Base-by-base conservation (phyloP, 371 early-diverging fungal genomes). In the Funneliformis caledonium region DNA sequence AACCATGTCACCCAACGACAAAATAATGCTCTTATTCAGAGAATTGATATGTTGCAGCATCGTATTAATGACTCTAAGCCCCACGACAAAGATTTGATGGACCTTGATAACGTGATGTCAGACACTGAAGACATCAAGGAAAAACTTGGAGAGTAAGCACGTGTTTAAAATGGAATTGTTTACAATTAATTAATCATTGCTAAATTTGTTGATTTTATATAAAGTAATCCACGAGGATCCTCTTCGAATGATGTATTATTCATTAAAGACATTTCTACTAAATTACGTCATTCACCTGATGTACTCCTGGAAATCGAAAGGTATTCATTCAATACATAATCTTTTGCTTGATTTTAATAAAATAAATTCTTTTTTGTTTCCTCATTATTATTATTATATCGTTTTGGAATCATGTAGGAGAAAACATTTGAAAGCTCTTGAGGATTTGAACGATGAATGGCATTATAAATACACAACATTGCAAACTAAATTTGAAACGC, bases 401-500 rank as follows among this genome's bases (percentile, higher is more conserved):
- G 26, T 26, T 26, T 26, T 26, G 26, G 0, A 26, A 26, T 26
- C 26, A 26, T 26, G 26, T 26, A 26, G 26, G 26, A 26, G 70
- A 47, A 70, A 22, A 43, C 70, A 70, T 47, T n/a, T 45, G 22
- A 42, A 70, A 45, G 70, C 37, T 19, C 42, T 70, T 16, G 70
- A 43, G 11, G 43, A 70, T 47, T n/a, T 43, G 43, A 22, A 70
- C 22, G 45, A 42, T 43, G 70, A 42, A 11, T 70, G 70, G 70
- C 16, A n/a, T 19, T 22, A 22, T 22, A 70, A 70, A 70, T 22
- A 70, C 45, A 19, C 47, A 5, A n/a, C 45, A 45, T 45, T 70
- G 45, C 42, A 70, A 70, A n/a, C 16, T 45, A 70, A 70, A 47
- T 70, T 45, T 70, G 43, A 70, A 45, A 12, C 37, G 43, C 70